These are phyloP conservation scores for Tylopilus felleus DNA, from an alignment of 768 basidiomycete genomes.

Conservation along the genomic window DNA sequence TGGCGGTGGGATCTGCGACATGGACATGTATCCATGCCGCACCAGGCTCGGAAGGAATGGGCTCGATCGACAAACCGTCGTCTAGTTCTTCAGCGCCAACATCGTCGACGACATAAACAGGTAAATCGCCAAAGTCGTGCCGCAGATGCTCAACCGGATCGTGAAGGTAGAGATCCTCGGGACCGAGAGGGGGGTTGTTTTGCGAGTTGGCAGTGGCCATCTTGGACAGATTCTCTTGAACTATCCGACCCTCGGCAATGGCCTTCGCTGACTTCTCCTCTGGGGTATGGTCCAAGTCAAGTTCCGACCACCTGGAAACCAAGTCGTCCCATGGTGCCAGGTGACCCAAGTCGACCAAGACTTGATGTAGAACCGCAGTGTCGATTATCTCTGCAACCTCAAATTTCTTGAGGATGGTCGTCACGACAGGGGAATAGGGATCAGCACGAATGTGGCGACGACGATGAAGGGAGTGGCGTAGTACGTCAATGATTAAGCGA, in stretches of 20 bases:
- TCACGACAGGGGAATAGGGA: slow-evolving; percentile 53
- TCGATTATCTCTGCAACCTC: slow-evolving; percentile 34
- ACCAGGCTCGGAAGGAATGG: slow-evolving; percentile 54
- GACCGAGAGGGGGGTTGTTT: slow-evolving; percentile 43
- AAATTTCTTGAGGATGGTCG: slow-evolving; percentile 57
- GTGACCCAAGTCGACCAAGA: slow-evolving; percentile 70
- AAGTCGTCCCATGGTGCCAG: slow-evolving; percentile 81
- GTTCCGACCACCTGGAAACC: slow-evolving; percentile 36
- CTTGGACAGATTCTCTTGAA: slow-evolving; percentile 18
- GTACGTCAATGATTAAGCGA: slow-evolving; percentile 53
- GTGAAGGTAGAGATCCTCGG: slow-evolving; percentile 57
- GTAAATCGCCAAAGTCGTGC: slow-evolving; percentile 79
- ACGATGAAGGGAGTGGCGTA: slow-evolving; percentile 50
- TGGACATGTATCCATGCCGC: slow-evolving; percentile 84
- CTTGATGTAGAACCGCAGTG: slow-evolving; percentile 34
- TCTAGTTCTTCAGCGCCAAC: slow-evolving; percentile 79
- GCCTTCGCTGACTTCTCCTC: slow-evolving; percentile 31
- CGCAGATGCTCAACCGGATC: slow-evolving; percentile 72
- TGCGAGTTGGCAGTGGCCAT: slow-evolving; percentile 1
- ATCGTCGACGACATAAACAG: slow-evolving; percentile 88
- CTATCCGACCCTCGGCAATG: slow-evolving; percentile 30
- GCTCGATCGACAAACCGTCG: slow-evolving; percentile 86
- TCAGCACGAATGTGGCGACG: slow-evolving; percentile 52
- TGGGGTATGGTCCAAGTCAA: slow-evolving; percentile 26
- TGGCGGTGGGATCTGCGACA: slow-evolving; percentile 85